These are phyloP conservation scores for Verticillium zaregamsianum DNA, from an alignment of 2,329 filamentous ascomycete genomes.

Conservation along the genomic window DNA sequence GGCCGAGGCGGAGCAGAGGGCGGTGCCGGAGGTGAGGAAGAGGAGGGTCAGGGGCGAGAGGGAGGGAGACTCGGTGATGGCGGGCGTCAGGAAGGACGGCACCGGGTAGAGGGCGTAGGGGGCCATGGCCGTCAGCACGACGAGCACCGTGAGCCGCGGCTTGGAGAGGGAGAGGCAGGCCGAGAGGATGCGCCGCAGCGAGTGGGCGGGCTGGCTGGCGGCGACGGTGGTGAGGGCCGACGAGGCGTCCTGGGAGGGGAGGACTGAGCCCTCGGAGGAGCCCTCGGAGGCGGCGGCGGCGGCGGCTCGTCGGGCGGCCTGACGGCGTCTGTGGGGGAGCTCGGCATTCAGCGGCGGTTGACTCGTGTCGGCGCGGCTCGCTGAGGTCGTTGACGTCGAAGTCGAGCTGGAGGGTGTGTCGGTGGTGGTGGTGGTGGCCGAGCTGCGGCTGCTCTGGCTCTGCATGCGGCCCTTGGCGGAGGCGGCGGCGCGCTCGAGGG, in stretches of 20 bases:
- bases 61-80: constrained; percentile 65
- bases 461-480: constrained; percentile 4
- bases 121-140: constrained; percentile 85
- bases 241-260: constrained; percentile 47
- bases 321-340: constrained; percentile 13
- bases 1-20: constrained; percentile 83
- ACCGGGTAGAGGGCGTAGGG: constrained; percentile 93
- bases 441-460: not conserved
- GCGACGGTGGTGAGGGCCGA: constrained; percentile 50
- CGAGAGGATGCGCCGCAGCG: constrained; percentile 63
- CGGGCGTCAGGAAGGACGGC: constrained; percentile 73
- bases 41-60: constrained; percentile 86
- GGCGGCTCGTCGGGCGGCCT: constrained; percentile 10
- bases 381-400: not conserved
- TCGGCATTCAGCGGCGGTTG: constrained; percentile 6
- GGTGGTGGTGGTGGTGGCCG: constrained; percentile 1
- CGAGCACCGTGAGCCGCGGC: constrained; percentile 84
- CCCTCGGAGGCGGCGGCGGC: not conserved
- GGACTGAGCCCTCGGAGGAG: constrained; percentile 4
- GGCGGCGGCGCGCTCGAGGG: constrained; percentile 6
- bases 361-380: constrained; percentile 2
- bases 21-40: constrained; percentile 86
- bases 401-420: not conserved
- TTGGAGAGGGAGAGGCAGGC: constrained; percentile 92
- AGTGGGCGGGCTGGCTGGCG: constrained; percentile 43